Conservation (phyloP, 2,329 filamentous ascomycete genomes). For the Orbilia ellipsospora region DNA sequence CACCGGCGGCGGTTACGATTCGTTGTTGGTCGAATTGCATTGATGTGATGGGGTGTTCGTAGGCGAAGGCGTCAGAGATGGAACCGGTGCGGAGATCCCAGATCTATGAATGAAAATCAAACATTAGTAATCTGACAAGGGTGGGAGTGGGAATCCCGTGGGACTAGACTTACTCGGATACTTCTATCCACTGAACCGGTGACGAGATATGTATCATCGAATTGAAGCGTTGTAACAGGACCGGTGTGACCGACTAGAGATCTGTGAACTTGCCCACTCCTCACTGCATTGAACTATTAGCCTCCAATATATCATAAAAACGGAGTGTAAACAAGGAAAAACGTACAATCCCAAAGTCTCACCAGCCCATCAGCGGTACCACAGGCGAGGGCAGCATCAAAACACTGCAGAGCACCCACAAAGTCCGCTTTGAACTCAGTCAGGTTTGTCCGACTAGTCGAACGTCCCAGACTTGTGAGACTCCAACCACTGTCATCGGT, state of each 20-base stretch:
- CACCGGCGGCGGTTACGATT: constrained; percentile 89
- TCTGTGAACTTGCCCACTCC: constrained; percentile 95
- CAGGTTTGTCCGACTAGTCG: constrained; percentile 68
- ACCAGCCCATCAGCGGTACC: constrained; percentile 98
- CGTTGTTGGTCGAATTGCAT: constrained; percentile 97
- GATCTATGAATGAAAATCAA: constrained; percentile 71
- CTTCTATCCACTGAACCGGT: constrained; percentile 93
- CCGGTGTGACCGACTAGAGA: constrained; percentile 96
- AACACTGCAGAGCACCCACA: constrained; percentile 92
- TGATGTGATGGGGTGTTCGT: constrained; percentile 88
- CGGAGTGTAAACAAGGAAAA: background rate
- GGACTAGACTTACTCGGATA: constrained; percentile 76
- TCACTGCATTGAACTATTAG: constrained; percentile 64
- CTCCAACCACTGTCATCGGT: constrained; percentile 74
- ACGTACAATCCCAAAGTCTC: constrained; percentile 81
- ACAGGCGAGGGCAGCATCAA: constrained; percentile 93
- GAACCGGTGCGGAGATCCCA: constrained; percentile 98
- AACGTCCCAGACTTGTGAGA: constrained; percentile 64
- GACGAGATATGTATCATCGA: constrained; percentile 93
- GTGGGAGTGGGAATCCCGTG: background rate
- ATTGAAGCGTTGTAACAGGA: constrained; percentile 91
- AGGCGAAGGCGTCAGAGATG: constrained; percentile 95
- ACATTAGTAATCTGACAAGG: background rate
- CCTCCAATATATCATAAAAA: background rate
- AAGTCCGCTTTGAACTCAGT: constrained; percentile 82